Evolutionary conservation across 2,329 filamentous ascomycete genomes (phyloP).

Genomic region (Talaromyces pinophilus): DNA sequence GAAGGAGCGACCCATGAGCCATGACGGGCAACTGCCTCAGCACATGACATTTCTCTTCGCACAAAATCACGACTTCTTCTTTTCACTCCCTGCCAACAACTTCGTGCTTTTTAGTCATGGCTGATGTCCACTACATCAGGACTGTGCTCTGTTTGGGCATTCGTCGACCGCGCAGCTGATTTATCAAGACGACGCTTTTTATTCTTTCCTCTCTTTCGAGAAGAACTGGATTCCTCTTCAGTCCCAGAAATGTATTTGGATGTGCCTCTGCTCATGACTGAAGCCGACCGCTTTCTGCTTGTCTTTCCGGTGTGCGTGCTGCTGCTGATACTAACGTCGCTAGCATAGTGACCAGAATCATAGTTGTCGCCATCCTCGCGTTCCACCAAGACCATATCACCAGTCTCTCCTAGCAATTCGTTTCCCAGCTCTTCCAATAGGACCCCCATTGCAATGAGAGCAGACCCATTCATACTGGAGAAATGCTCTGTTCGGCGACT

Average conservation of each 20-base stretch:
- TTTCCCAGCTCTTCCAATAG: slow-evolving; percentile 60
- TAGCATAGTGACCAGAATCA: slow-evolving; percentile 3
- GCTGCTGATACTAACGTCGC: slow-evolving; percentile 12
- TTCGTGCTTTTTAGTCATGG: not conserved
- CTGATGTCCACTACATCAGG: not conserved
- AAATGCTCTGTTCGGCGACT: slow-evolving; percentile 45
- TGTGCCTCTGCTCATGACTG: slow-evolving; percentile 7
- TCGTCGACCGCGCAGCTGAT: not conserved
- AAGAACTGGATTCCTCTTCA: slow-evolving; percentile 25
- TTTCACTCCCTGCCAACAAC: not conserved
- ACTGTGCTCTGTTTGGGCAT: not conserved
- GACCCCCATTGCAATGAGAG: slow-evolving; percentile 61
- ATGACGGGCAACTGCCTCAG: not conserved
- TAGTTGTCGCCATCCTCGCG: slow-evolving; percentile 34
- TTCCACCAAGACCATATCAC: slow-evolving; percentile 60
- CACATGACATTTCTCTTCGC: not conserved
- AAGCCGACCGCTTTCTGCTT: slow-evolving; percentile 18
- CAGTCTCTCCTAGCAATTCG: slow-evolving; percentile 56
- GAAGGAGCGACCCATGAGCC: slow-evolving; percentile 12
- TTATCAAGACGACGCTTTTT: slow-evolving; percentile 9
- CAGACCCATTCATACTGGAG: slow-evolving; percentile 62
- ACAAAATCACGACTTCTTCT: not conserved
- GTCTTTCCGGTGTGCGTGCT: not conserved
- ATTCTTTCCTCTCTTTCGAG: not conserved
- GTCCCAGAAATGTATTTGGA: slow-evolving; percentile 25